Evolutionary conservation across 495 filamentous ascomycete genomes (phyloP).

Genomic region (Penicillium cosmopolitanum): DNA sequence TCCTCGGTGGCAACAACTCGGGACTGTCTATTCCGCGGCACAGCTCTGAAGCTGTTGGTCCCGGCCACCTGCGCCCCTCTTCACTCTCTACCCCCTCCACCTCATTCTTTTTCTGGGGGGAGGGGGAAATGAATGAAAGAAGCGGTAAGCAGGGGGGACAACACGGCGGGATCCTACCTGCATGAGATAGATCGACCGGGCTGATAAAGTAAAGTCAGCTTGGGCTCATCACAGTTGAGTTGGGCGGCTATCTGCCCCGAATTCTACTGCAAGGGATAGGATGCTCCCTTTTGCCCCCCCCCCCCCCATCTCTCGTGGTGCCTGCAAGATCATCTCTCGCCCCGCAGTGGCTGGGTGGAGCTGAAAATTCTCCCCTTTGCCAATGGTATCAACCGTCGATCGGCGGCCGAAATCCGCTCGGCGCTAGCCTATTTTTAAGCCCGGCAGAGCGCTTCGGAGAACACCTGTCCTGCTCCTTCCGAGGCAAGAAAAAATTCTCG

Average conservation of each 20-base stretch:
- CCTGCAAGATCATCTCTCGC: constrained; percentile 36
- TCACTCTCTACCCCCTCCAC: neutral
- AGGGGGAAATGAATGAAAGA: constrained; percentile 5
- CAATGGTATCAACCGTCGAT: constrained; percentile 15
- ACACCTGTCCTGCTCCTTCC: constrained; percentile 3
- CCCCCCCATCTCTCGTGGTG: constrained; percentile 16
- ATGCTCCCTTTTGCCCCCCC: constrained; percentile 15
- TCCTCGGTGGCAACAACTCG: constrained; percentile 27
- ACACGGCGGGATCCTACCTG: constrained; percentile 22
- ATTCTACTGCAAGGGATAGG: constrained; percentile 20
- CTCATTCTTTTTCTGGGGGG: neutral
- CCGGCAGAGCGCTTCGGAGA: constrained; percentile 9
- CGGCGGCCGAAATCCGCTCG: constrained; percentile 10
- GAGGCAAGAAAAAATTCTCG: constrained; percentile 4
- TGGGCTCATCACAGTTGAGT: constrained; percentile 8
- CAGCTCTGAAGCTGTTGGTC: constrained; percentile 4
- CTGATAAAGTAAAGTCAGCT: neutral
- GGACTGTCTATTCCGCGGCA: constrained; percentile 25
- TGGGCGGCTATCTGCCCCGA: constrained; percentile 10
- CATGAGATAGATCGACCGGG: constrained; percentile 29
- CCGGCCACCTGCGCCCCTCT: neutral
- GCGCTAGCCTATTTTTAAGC: constrained; percentile 22
- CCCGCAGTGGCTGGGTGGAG: constrained; percentile 28
- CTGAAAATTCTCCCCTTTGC: constrained; percentile 20
- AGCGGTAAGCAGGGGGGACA: constrained; percentile 29